Base-by-base conservation (phyloP, 2,329 filamentous ascomycete genomes). In the Xylariaceae sp. region DNA sequence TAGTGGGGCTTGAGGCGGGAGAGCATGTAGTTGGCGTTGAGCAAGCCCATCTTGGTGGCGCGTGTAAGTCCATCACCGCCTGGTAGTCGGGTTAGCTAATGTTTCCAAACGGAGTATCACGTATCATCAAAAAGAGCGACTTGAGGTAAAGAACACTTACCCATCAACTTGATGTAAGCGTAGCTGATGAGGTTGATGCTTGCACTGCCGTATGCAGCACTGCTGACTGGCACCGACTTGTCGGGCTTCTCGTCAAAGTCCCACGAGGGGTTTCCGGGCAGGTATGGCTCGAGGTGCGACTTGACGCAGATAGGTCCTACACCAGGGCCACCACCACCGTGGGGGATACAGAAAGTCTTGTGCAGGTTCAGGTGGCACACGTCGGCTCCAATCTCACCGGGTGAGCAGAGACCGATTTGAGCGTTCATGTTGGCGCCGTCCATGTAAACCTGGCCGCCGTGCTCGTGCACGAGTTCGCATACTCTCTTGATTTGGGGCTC, bases 401-500 rank as follows among this genome's bases (percentile, higher is more conserved):
- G 93, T 0, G 91, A 96, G 78, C 91, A 96, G 9, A 97, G 83
- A 10, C 93, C 93, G 64, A 97, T 97, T 75, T 97, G 93, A 15
- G 93, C 93, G 72, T 97, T 97, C 91, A 97, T 94, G 78, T 97
- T 97, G 65, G 93, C 93, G 52, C 93, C 93, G 72, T 97, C 93
- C 93, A 97, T 97, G 80, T 97, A 97, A 13, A 97, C 93, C 72
- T 95, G 90, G 8, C 93, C 93, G 55, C 93, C 93, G 71, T 95
- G 80, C 64, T 88, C 76, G 77, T 97, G 93, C 15, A 97, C 91
- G 35, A 95, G 79, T 57, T 91, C 79, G 75, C 92, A 96, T 13
- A 88, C 92, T 71, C 89, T 84, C 78, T 92, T 94, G 73, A 96
- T 85, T 65, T 87, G 83, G 2, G 92, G 92, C 79, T 97, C 93